Conservation (phyloP, 495 filamentous ascomycete genomes). For the Astrothelium macrocarpum region DNA sequence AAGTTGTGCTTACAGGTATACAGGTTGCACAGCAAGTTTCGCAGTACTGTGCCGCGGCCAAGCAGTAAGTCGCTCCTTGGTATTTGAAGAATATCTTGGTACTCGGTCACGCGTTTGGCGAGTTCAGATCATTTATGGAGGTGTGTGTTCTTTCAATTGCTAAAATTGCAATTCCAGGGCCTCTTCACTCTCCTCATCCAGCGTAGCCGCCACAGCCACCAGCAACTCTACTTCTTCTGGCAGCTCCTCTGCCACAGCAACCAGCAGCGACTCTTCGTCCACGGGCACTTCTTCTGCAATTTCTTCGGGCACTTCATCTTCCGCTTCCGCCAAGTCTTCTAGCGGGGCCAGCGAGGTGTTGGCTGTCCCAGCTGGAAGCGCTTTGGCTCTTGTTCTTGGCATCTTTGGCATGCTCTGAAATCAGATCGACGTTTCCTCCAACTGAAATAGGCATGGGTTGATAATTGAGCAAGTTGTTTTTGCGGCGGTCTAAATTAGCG, state of each 20-base stretch:
- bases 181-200: slow-evolving; percentile 11
- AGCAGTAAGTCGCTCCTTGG: slow-evolving; percentile 24
- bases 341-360: not conserved
- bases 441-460: not conserved
- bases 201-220: slow-evolving; percentile 11
- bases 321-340: not conserved
- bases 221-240: slow-evolving; percentile 6
- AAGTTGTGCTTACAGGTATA: not conserved
- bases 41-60: slow-evolving; percentile 24
- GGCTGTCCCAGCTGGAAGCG: slow-evolving; percentile 4
- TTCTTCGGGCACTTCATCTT: not conserved
- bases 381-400: slow-evolving; percentile 4
- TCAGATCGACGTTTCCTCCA: no score
- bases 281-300: not conserved
- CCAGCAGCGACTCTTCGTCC: not conserved
- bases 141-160: no score
- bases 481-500: not conserved
- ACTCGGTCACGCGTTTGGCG: no score
- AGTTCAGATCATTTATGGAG: not conserved
- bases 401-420: slow-evolving; percentile 1
- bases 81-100: no score
- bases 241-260: not conserved
- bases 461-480: not conserved
- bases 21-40: slow-evolving; percentile 16
- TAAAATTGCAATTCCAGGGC: not conserved